A percentile compares a stretch with the other conserved stretches of the same genome.
Evolutionary conservation across 2,329 filamentous ascomycete genomes (phyloP).

Genomic region (Diaporthe capsici): DNA sequence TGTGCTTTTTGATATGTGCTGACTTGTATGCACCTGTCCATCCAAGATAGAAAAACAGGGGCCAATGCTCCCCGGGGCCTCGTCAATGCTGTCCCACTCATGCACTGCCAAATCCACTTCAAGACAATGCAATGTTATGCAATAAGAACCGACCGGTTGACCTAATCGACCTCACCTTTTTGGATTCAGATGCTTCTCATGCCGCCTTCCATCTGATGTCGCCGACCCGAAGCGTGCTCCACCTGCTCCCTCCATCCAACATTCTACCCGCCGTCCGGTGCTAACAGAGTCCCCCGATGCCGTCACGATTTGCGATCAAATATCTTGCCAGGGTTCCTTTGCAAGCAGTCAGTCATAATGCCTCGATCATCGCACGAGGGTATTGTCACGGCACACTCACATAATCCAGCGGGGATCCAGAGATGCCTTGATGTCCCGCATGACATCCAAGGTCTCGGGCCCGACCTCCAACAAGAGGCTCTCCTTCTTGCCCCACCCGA

Average conservation of each 20-base stretch:
- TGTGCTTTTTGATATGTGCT: neutral
- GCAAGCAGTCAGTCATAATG: slow-evolving; percentile 35
- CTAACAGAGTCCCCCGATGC: no score
- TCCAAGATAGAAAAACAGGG: neutral
- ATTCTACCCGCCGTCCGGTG: no score
- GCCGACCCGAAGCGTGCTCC: neutral
- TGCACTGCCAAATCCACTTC: neutral
- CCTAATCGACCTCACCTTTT: neutral
- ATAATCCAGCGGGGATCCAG: slow-evolving; percentile 90
- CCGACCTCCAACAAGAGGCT: slow-evolving; percentile 85
- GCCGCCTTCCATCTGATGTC: neutral
- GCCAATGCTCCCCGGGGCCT: neutral
- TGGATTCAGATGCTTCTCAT: neutral
- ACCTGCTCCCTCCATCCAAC: neutral
- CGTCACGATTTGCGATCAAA: slow-evolving; percentile 71
- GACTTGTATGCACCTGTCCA: neutral
- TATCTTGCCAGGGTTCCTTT: slow-evolving; percentile 86
- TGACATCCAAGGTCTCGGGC: slow-evolving; percentile 83
- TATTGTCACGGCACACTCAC: slow-evolving; percentile 48
- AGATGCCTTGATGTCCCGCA: slow-evolving; percentile 86
- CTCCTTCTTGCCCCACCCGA: slow-evolving; percentile 89
- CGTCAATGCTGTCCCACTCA: slow-evolving; percentile 1
- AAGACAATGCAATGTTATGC: slow-evolving; percentile 4
- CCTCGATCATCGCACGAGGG: neutral
- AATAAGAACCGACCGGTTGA: neutral